phyloP scores from a whole-genome alignment of 345 rosid species.

The Salix arbutifolia region DNA sequence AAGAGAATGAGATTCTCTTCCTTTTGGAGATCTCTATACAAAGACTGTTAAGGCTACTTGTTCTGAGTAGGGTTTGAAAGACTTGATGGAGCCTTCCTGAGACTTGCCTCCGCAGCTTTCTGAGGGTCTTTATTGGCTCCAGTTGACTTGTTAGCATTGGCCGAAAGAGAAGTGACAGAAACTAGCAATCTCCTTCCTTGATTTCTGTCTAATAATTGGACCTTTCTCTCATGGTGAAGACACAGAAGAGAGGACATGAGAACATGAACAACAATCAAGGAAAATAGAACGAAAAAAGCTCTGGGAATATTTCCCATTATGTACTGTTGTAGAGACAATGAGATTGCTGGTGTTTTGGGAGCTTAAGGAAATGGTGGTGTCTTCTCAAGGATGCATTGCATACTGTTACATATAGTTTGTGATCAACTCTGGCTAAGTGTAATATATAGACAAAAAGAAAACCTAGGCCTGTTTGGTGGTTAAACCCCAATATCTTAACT shows the following conservation, averaged over 20 bases:
- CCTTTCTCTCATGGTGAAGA: slow-evolving; percentile 18
- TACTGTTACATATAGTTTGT: neutral
- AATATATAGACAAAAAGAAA: slow-evolving; percentile 14
- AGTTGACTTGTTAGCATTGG: slow-evolving; percentile 18
- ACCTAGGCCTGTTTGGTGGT: neutral
- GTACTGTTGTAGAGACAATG: slow-evolving; percentile 1
- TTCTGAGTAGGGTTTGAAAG: slow-evolving; percentile 52
- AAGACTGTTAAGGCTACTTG: slow-evolving; percentile 23
- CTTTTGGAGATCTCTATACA: slow-evolving; percentile 5
- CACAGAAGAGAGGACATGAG: slow-evolving; percentile 20
- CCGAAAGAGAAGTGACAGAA: slow-evolving; percentile 22
- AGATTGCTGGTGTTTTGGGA: neutral
- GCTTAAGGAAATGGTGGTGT: neutral
- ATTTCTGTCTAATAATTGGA: slow-evolving; percentile 13
- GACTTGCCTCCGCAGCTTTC: slow-evolving; percentile 39
- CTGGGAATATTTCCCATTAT: slow-evolving; percentile 21
- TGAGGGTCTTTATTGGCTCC: slow-evolving; percentile 22
- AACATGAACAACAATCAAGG: slow-evolving; percentile 23
- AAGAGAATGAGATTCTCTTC: slow-evolving; percentile 9
- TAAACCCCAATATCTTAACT: neutral
- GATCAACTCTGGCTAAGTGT: neutral
- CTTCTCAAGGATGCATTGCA: slow-evolving; percentile 9
- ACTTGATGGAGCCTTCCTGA: slow-evolving; percentile 45
- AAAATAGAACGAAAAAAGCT: slow-evolving; percentile 18
- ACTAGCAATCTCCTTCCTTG: slow-evolving; percentile 38